These are phyloP conservation scores for Gracilaria gracilis DNA, from an alignment of 23 red algal genomes.

Conservation along the genomic window DNA sequence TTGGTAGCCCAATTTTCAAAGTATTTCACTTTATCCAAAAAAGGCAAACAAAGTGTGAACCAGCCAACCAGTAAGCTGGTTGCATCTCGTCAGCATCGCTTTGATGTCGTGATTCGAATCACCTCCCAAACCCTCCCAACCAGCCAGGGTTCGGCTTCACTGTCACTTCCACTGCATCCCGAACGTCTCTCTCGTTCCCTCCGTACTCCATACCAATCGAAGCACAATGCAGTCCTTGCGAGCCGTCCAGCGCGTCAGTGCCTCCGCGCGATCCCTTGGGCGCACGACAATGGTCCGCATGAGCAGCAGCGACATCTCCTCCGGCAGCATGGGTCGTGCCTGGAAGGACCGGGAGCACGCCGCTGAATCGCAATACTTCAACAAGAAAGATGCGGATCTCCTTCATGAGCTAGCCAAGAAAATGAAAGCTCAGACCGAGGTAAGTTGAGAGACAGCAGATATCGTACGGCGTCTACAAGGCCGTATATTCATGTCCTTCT, in stretches of 20 bases:
- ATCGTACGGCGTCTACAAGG: no score
- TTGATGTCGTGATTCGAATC: neutral
- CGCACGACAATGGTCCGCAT: conserved; percentile 3
- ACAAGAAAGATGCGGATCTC: conserved; percentile 69
- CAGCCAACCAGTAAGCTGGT: neutral
- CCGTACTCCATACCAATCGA: neutral
- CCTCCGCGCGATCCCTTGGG: neutral
- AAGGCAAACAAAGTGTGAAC: no score
- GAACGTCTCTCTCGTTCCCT: no score
- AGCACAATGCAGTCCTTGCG: conserved; percentile 61
- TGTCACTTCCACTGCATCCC: no score
- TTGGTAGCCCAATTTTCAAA: no score
- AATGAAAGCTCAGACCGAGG: conserved; percentile 54
- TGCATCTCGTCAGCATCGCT: conserved; percentile 3
- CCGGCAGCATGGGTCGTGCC: conserved; percentile 59
- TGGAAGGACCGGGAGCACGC: conserved; percentile 75
- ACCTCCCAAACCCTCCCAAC: neutral
- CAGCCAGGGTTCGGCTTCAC: neutral
- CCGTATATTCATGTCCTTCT: neutral
- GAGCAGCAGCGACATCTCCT: conserved; percentile 52
- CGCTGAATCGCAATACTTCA: conserved; percentile 65
- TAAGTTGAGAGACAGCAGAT: conserved; percentile 15
- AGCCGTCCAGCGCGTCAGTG: conserved; percentile 21
- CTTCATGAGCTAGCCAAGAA: conserved; percentile 69
- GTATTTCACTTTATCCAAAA: no score